Evolutionary conservation across 2,329 filamentous ascomycete genomes (phyloP).

Genomic region (Aspergillus texensis): DNA sequence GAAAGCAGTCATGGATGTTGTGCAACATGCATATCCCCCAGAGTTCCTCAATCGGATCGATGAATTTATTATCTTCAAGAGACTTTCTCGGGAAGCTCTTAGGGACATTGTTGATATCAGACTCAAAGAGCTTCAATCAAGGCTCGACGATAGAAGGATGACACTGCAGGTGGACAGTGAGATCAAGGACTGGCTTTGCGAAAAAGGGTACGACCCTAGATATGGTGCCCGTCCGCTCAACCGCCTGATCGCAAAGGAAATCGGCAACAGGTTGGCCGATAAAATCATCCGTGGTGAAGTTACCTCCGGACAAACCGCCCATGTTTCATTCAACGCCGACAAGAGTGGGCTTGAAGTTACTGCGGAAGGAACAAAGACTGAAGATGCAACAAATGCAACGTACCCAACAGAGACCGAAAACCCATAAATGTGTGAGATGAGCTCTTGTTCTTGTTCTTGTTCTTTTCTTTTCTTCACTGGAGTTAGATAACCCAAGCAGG

Average conservation of each 20-base stretch:
- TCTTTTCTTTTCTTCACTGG: not conserved
- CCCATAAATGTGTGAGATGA: slow-evolving; percentile 3
- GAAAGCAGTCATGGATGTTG: slow-evolving; percentile 83
- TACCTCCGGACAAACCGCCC: slow-evolving; percentile 72
- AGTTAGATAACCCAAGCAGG: not conserved
- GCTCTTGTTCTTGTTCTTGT: not conserved
- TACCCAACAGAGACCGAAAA: slow-evolving; percentile 13
- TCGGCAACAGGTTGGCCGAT: slow-evolving; percentile 85
- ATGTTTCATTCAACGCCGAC: slow-evolving; percentile 68
- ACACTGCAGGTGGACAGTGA: slow-evolving; percentile 69
- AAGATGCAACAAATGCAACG: slow-evolving; percentile 21
- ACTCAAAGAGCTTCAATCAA: slow-evolving; percentile 76
- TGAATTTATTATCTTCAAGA: slow-evolving; percentile 94
- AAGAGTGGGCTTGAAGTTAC: slow-evolving; percentile 60
- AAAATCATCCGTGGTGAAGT: slow-evolving; percentile 87
- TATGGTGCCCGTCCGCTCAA: slow-evolving; percentile 92
- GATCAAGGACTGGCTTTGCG: slow-evolving; percentile 83
- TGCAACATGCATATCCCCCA: slow-evolving; percentile 73
- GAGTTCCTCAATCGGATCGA: slow-evolving; percentile 97
- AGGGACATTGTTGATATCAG: slow-evolving; percentile 94
- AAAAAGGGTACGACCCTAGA: slow-evolving; percentile 85
- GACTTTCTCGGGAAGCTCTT: slow-evolving; percentile 75
- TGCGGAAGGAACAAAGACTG: slow-evolving; percentile 18
- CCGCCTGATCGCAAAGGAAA: slow-evolving; percentile 84
- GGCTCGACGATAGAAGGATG: slow-evolving; percentile 85